Conservation (phyloP, 805 yeast species). For the Hanseniaspora occidentalis region DNA sequence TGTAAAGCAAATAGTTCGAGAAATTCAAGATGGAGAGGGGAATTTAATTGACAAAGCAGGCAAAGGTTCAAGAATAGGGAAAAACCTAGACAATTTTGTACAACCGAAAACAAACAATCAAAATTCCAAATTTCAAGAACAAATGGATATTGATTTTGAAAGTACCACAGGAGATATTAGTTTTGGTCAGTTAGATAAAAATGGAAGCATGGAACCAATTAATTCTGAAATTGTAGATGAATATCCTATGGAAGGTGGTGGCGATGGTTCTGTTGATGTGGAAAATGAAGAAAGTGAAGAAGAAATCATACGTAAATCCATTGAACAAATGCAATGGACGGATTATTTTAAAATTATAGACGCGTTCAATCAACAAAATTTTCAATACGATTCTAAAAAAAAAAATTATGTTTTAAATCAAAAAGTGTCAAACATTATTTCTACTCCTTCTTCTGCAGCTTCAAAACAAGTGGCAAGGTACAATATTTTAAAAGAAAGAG, state of each 20-base stretch:
- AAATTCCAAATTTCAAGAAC: no score
- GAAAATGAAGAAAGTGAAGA: constrained; percentile 11
- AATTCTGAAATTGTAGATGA: no score
- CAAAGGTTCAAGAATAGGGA: no score
- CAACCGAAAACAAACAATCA: no score
- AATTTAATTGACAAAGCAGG: constrained; percentile 10
- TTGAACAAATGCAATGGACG: constrained; percentile 43
- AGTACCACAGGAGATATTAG: no score
- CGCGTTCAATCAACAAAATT: constrained; percentile 52
- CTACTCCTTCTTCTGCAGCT: constrained; percentile 13
- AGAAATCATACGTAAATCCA: constrained; percentile 4
- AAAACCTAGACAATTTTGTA: no score
- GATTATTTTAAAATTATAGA: constrained; percentile 59
- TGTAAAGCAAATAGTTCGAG: constrained; percentile 49
- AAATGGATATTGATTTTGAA: no score
- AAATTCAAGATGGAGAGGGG: constrained; percentile 25
- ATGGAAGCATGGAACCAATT: no score
- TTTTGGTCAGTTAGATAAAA: no score
- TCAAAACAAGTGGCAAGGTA: constrained; percentile 34
- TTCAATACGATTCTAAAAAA: constrained; percentile 45
- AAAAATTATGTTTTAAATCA: constrained; percentile 42
- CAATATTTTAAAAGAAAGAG: constrained; percentile 52
- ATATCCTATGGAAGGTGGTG: no score
- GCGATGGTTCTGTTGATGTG: constrained; percentile 12
- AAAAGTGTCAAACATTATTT: constrained; percentile 8